Conservation (phyloP, 306 rosid genomes). For the Parietaria judaica region DNA sequence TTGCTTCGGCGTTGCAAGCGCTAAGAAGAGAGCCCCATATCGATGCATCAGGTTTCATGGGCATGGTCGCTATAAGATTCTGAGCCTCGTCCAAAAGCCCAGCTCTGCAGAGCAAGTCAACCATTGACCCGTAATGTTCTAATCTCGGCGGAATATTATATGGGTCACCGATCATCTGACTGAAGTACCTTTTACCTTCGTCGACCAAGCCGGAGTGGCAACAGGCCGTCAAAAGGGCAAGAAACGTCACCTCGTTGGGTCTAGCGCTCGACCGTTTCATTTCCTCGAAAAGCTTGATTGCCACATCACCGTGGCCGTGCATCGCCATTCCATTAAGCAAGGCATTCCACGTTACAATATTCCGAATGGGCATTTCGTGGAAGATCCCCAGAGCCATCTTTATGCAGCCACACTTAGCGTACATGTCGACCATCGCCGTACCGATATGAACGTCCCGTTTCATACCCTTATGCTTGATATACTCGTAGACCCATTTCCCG, state of each 20-base stretch:
- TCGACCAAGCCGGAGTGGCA: slow-evolving; percentile 71
- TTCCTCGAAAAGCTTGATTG: slow-evolving; percentile 39
- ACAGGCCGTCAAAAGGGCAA: slow-evolving; percentile 68
- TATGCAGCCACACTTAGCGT: slow-evolving; percentile 62
- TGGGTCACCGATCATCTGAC: slow-evolving; percentile 35
- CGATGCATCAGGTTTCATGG: slow-evolving; percentile 70
- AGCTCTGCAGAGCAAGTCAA: slow-evolving; percentile 64
- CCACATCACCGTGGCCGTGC: slow-evolving; percentile 54
- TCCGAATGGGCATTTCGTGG: slow-evolving; percentile 40
- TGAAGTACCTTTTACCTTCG: slow-evolving; percentile 48
- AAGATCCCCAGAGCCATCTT: slow-evolving; percentile 46
- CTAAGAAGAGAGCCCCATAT: slow-evolving; percentile 66
- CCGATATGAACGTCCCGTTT: slow-evolving; percentile 61
- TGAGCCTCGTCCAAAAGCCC: slow-evolving; percentile 61
- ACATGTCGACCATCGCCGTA: slow-evolving; percentile 73
- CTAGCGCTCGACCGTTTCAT: slow-evolving; percentile 43
- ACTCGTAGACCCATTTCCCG: slow-evolving; percentile 70
- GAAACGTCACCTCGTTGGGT: slow-evolving; percentile 73
- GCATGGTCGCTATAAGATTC: slow-evolving; percentile 58
- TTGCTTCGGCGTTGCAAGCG: slow-evolving; percentile 43
- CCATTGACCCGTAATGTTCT: slow-evolving; percentile 82
- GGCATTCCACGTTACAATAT: slow-evolving; percentile 72
- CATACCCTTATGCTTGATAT: slow-evolving; percentile 43
- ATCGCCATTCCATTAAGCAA: slow-evolving; percentile 58
- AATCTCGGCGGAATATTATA: slow-evolving; percentile 46